Base-by-base conservation (phyloP, 202 grass and related monocot species). In the Panicum virgatum region DNA sequence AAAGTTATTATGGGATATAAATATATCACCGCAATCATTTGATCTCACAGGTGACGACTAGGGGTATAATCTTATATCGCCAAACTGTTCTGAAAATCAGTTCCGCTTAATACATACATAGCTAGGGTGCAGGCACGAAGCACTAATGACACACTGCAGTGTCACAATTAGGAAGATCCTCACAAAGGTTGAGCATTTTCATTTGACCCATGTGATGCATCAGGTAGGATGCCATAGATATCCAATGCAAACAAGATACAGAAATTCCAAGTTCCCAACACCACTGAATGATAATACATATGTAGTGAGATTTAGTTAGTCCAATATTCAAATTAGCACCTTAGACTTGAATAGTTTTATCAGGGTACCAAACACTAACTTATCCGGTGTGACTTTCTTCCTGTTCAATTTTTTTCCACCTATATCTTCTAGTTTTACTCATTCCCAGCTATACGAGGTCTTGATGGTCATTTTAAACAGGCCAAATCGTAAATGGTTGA, bases 181-280 rank as follows among this genome's bases (percentile, higher is more conserved):
- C 3, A 45, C 3, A 22, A 57, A 78, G 50, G 25, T 22, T 4
- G 12, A 10, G 10, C 15, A 77, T 29, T 82, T 26, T 16, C 13
- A 38, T 77, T 42, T n/a, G 25, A 39, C 38, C 38, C 48, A 73
- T 39, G 57, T 61, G 18, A 66, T 10, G 11, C 67, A 83, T 83
- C 30, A 79, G 67, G 62, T 59, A 68, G 19, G 29, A 83, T 50
- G 64, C 57, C 37, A 74, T 42, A 74, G 27, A 75, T 75, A 51
- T 43, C 7, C 14, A 79, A 36, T 63, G 27, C 62, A 88, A 75
- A 62, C 19, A 62, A 23, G 43, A n/a, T n/a, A n/a, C n/a, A n/a
- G 22, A 48, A 69, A 62, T 75, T 58, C 12, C 32, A 62, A 48
- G 62, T 54, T 75, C 48, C 12, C 32, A 62, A 80, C 37, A 45